Conservation (phyloP, 345 rosid genomes). For the Cochlearia excelsa region DNA sequence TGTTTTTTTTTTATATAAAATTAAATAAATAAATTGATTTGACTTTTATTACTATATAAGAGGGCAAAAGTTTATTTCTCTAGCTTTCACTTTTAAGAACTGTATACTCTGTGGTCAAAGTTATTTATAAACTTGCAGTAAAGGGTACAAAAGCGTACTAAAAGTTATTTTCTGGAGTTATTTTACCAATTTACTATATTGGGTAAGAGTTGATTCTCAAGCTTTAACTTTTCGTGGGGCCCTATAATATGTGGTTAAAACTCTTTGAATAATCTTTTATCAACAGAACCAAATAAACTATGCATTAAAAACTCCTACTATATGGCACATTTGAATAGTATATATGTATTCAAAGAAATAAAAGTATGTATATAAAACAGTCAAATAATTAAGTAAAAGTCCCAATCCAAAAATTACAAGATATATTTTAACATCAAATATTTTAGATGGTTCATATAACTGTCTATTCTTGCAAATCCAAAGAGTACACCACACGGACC, state of each 20-base stretch:
- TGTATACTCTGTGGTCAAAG: too few species aligned
- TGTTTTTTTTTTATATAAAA: background rate
- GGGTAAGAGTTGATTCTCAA: background rate
- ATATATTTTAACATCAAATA: too few species aligned
- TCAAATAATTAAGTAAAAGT: too few species aligned
- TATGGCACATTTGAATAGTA: background rate
- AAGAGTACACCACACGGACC: too few species aligned
- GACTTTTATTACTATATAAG: too few species aligned
- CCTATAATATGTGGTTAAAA: conserved; percentile 3
- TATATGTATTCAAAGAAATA: background rate
- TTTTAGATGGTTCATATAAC: too few species aligned
- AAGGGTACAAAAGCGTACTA: conserved; percentile 8
- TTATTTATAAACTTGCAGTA: background rate
- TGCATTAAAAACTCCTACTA: background rate
- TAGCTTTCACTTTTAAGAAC: conserved; percentile 1
- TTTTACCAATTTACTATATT: conserved; percentile 16
- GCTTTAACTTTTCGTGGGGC: conserved; percentile 1
- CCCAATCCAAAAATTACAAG: too few species aligned
- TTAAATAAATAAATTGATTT: too few species aligned
- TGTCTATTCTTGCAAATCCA: too few species aligned
- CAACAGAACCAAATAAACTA: background rate
- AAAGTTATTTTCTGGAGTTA: conserved; percentile 6
- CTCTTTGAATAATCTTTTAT: background rate
- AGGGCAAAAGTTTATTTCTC: too few species aligned
- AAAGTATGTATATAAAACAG: too few species aligned